A percentile compares a stretch with the other conserved stretches of the same genome.
phyloP scores from a whole-genome alignment of 371 early-diverging fungal species.

The Massospora cicadina region DNA sequence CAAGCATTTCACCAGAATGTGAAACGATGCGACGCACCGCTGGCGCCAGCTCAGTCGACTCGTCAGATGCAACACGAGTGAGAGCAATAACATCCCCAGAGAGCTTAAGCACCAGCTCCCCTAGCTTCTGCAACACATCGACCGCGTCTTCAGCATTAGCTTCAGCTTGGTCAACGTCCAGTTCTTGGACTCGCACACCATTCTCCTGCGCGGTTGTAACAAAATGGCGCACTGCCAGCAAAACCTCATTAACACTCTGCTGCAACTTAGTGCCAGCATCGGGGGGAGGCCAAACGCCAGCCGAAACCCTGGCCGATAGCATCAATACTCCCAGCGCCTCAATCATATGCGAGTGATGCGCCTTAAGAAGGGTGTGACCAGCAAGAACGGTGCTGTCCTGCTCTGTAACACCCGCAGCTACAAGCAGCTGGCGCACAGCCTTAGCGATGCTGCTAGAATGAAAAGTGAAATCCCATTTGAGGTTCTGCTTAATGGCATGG shows the following conservation, averaged over 20 bases:
- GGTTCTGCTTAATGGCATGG: conserved; percentile 32
- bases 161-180: conserved; percentile 18
- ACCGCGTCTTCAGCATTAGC: neutral
- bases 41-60: neutral
- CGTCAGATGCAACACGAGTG: neutral
- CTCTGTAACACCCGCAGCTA: conserved; percentile 52
- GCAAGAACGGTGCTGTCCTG: conserved; percentile 42
- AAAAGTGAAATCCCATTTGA: conserved; percentile 35
- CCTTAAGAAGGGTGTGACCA: conserved; percentile 37
- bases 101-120: neutral
- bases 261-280: conserved; percentile 45
- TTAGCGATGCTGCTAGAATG: conserved; percentile 40
- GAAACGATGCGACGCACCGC: conserved; percentile 12
- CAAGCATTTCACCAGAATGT: conserved; percentile 17
- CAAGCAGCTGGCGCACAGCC: conserved; percentile 65
- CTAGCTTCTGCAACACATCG: neutral
- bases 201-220: conserved; percentile 49
- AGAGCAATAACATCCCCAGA: conserved; percentile 5
- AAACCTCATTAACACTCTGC: conserved; percentile 37
- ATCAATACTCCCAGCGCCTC: conserved; percentile 61
- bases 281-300: conserved; percentile 63
- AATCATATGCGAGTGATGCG: conserved; percentile 63
- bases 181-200: conserved; percentile 35
- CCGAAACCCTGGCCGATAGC: conserved; percentile 61
- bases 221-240: conserved; percentile 56